Evolutionary conservation across 495 filamentous ascomycete species (phyloP).

Genomic region (Penicillium samsonianum): DNA sequence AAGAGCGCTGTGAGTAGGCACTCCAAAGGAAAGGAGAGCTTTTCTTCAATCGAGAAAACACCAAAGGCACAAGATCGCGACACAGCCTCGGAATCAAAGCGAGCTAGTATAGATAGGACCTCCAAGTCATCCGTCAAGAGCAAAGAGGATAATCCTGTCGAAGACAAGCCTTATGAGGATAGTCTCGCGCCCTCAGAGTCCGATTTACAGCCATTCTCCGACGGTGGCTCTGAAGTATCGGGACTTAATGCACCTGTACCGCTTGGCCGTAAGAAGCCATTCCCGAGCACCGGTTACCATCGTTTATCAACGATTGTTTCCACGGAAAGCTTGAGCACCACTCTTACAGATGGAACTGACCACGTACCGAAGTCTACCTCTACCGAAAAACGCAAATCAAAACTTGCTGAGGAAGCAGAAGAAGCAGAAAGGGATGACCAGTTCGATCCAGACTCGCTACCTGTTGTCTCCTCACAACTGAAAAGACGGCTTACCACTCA

Average conservation of each 20-base stretch:
- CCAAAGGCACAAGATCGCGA: slow-evolving; percentile 19
- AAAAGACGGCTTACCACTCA: slow-evolving; percentile 86
- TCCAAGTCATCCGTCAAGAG: slow-evolving; percentile 7
- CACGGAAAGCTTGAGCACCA: slow-evolving; percentile 56
- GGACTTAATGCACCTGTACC: slow-evolving; percentile 42
- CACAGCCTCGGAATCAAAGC: slow-evolving; percentile 2
- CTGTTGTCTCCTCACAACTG: slow-evolving; percentile 47
- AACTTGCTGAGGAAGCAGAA: slow-evolving; percentile 24
- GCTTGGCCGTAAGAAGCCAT: slow-evolving; percentile 49
- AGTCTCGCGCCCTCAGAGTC: slow-evolving; percentile 30
- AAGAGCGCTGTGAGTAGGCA: slow-evolving; percentile 32
- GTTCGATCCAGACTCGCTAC: slow-evolving; percentile 46
- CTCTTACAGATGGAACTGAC: slow-evolving; percentile 38
- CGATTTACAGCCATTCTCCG: slow-evolving; percentile 34
- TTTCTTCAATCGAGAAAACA: slow-evolving; percentile 16
- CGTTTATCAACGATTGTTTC: slow-evolving; percentile 75
- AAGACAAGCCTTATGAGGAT: slow-evolving; percentile 25
- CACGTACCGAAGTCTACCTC: slow-evolving; percentile 13
- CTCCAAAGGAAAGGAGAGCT: slow-evolving; percentile 29
- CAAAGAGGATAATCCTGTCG: slow-evolving; percentile 21
- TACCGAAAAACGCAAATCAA: slow-evolving; percentile 3
- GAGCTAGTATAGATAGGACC: slow-evolving; percentile 11
- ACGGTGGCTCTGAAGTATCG: slow-evolving; percentile 42
- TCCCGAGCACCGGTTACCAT: slow-evolving; percentile 65
- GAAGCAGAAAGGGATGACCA: slow-evolving; percentile 43